Percentiles rank a stretch among this genome's conserved stretches.
Conservation (phyloP, 2,329 filamentous ascomycete species). For the Colletotrichum graminicola region DNA sequence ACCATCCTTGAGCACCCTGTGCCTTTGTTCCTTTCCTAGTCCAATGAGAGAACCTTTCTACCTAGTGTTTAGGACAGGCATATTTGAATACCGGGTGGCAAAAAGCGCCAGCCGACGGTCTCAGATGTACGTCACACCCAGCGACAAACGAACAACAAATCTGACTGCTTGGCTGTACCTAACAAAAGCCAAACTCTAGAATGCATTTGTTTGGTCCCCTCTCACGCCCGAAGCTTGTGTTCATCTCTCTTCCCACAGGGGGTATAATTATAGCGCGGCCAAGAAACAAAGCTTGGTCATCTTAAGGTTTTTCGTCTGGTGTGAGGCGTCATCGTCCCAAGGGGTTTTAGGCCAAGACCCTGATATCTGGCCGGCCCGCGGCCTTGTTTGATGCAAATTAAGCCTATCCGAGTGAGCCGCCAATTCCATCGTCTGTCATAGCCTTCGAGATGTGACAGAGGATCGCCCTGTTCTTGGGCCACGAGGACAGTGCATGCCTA, state of each 20-base stretch:
- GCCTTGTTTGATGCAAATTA: neutral
- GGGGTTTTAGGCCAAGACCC: neutral
- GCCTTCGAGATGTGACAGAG: neutral
- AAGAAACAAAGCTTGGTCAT: neutral
- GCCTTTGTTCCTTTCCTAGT: conserved; percentile 6
- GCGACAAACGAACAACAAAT: neutral
- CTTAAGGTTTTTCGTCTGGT: neutral
- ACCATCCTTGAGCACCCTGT: neutral
- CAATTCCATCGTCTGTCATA: no score
- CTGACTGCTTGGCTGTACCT: neutral
- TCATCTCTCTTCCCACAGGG: neutral
- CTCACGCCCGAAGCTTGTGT: neutral
- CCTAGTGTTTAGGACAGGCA: neutral
- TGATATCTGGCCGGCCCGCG: neutral
- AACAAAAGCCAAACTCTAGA: neutral
- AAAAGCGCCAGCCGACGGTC: neutral
- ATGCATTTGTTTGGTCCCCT: neutral
- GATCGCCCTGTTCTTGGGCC: neutral
- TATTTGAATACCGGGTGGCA: neutral
- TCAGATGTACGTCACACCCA: neutral
- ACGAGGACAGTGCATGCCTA: neutral
- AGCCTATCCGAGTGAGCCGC: neutral
- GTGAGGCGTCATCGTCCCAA: neutral
- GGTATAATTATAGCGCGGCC: neutral
- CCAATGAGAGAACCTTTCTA: conserved; percentile 7